These are phyloP conservation scores for Populus simonii DNA, from an alignment of 345 rosid species.

Conservation along the genomic window DNA sequence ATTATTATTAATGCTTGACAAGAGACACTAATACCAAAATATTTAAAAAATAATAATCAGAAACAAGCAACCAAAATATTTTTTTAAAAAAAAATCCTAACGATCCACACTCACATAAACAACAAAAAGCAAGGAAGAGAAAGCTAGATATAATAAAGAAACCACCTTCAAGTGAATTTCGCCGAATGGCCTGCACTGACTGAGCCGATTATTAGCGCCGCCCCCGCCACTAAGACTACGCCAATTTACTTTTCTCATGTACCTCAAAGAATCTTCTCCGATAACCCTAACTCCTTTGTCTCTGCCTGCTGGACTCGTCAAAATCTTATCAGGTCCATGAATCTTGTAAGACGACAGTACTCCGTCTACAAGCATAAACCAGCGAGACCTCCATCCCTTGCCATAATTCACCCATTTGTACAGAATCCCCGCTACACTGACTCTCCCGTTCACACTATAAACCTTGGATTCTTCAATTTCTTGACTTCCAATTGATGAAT, in stretches of 20 bases:
- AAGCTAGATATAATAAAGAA: not conserved
- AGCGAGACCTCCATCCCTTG: constrained; percentile 87
- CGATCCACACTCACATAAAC: not conserved
- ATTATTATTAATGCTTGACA: not conserved
- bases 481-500: constrained; percentile 11
- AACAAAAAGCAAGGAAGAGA: constrained; percentile 5
- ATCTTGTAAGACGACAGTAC: constrained; percentile 85
- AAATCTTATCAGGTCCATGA: constrained; percentile 88
- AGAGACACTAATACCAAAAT: not conserved
- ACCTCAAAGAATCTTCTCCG: constrained; percentile 81
- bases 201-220: constrained; percentile 11
- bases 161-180: constrained; percentile 92
- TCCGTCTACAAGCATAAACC: constrained; percentile 85
- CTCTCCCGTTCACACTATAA: constrained; percentile 40
- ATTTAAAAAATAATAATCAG: not conserved
- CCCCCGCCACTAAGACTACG: constrained; percentile 35
- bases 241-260: constrained; percentile 69
- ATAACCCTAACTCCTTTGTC: constrained; percentile 69
- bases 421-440: constrained; percentile 66
- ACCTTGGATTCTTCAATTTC: constrained; percentile 30
- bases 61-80: not conserved
- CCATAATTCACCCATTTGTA: constrained; percentile 98
- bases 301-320: constrained; percentile 58
- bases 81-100: not conserved
- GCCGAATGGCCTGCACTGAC: constrained; percentile 79